These are phyloP conservation scores for Lichtheimia hyalospora DNA, from an alignment of 371 early-diverging fungal species.

Conservation along the genomic window DNA sequence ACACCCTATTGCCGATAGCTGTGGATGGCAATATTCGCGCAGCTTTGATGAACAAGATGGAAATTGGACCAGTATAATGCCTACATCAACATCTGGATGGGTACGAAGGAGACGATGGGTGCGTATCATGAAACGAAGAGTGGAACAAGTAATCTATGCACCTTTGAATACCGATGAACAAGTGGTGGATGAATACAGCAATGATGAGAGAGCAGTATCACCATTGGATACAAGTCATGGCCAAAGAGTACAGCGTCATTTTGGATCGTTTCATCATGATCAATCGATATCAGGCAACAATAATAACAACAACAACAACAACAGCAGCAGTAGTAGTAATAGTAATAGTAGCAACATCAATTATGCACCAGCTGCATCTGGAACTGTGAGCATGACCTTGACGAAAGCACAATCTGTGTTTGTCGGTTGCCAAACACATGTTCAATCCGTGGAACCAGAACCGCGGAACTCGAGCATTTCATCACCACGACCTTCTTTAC, in stretches of 20 bases:
- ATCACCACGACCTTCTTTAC: conserved; percentile 4
- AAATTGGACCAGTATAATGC: conserved; percentile 49
- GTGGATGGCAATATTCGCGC: conserved; percentile 70
- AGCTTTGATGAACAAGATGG: conserved; percentile 49
- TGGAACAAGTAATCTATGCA: conserved; percentile 25
- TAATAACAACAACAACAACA: background rate
- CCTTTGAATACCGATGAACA: background rate
- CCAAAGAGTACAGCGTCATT: no score
- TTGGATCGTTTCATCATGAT: background rate
- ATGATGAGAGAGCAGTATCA: background rate
- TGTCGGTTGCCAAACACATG: conserved; percentile 9
- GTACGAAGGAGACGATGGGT: conserved; percentile 78
- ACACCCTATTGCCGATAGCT: conserved; percentile 56
- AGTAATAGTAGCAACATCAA: background rate
- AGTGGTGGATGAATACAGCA: background rate
- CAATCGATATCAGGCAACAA: background rate
- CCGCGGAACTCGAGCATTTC: background rate
- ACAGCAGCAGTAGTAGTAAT: background rate
- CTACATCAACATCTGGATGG: conserved; percentile 54
- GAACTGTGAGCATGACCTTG: conserved; percentile 5
- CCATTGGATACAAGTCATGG: background rate
- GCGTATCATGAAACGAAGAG: conserved; percentile 69
- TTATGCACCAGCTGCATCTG: conserved; percentile 1
- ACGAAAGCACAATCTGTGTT: conserved; percentile 13
- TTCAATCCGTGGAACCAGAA: conserved; percentile 4